Percentiles rank a stretch among this genome's conserved stretches.
Conservation (phyloP, 2,329 filamentous ascomycete genomes). For the Colletotrichum sp. region DNA sequence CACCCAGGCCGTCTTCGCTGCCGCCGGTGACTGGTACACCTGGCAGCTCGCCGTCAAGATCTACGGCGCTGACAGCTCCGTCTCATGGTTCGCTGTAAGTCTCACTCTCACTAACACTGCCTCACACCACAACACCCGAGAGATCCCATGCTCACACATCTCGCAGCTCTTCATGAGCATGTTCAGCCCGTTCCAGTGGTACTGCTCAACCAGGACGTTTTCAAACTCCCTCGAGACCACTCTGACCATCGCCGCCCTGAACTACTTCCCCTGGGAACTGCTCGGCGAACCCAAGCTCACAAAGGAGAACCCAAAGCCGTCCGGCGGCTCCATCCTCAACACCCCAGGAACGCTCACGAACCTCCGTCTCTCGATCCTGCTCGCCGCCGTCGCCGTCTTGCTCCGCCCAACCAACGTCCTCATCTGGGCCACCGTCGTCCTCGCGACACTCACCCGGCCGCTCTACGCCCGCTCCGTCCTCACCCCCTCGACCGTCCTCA, state of each 20-base stretch:
- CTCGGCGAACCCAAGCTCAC: slow-evolving; percentile 45
- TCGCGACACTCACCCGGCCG: slow-evolving; percentile 47
- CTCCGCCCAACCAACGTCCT: slow-evolving; percentile 89
- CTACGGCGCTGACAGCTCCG: slow-evolving; percentile 69
- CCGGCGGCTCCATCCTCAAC: slow-evolving; percentile 26
- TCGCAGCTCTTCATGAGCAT: slow-evolving; percentile 71
- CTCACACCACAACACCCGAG: not conserved
- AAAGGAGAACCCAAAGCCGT: slow-evolving; percentile 45
- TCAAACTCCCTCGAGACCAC: slow-evolving; percentile 95
- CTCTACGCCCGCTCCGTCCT: slow-evolving; percentile 44
- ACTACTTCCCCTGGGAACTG: slow-evolving; percentile 86
- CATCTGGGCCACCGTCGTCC: slow-evolving; percentile 76
- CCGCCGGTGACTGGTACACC: slow-evolving; percentile 82
- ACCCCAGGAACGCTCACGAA: slow-evolving; percentile 32
- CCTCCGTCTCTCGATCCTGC: slow-evolving; percentile 65
- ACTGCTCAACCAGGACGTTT: slow-evolving; percentile 89
- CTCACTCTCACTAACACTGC: slow-evolving; percentile 11
- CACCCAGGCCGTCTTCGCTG: slow-evolving; percentile 79
- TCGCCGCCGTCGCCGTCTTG: slow-evolving; percentile 83
- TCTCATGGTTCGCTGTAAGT: slow-evolving; percentile 74
- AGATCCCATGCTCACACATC: not conserved
- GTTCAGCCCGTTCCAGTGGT: slow-evolving; percentile 94
- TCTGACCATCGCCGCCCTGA: slow-evolving; percentile 79
- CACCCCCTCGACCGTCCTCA: slow-evolving; percentile 45
- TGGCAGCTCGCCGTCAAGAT: slow-evolving; percentile 80